A percentile compares a stretch with the other conserved stretches of the same genome.
Conservation (phyloP, 352 stramenopile genomes). For the Elongisporangium anandrum region DNA sequence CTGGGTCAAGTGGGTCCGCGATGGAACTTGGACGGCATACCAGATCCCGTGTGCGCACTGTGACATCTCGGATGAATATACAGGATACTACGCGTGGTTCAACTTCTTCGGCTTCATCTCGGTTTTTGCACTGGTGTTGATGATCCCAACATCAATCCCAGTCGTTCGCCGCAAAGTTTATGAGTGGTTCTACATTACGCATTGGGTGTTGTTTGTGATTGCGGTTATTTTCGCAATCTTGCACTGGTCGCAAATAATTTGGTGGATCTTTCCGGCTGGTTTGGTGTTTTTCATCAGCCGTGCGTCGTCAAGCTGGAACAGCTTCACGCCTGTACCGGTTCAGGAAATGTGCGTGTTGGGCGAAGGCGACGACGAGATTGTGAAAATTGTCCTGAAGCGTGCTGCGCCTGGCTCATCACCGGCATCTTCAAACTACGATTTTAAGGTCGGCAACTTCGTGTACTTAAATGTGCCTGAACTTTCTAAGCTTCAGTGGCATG, state of each 20-base stretch:
- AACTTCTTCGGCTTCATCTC: slow-evolving; percentile 55
- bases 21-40: slow-evolving; percentile 37
- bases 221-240: slow-evolving; percentile 51
- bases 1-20: slow-evolving; percentile 39
- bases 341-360: slow-evolving; percentile 27
- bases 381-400: slow-evolving; percentile 45
- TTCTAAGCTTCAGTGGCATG: slow-evolving; percentile 55
- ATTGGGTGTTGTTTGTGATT: slow-evolving; percentile 52
- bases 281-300: slow-evolving; percentile 55
- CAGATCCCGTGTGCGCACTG: slow-evolving; percentile 47
- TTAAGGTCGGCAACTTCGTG: slow-evolving; percentile 48
- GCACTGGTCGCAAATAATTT: slow-evolving; percentile 55
- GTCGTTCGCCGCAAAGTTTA: slow-evolving; percentile 51
- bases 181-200: slow-evolving; percentile 54
- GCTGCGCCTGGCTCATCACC: slow-evolving; percentile 26
- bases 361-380: slow-evolving; percentile 23
- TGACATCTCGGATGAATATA: slow-evolving; percentile 17
- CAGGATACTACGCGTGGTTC: slow-evolving; percentile 57
- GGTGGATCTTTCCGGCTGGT: slow-evolving; percentile 46
- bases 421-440: slow-evolving; percentile 27
- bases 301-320: slow-evolving; percentile 38
- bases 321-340: slow-evolving; percentile 32
- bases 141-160: slow-evolving; percentile 48
- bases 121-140: slow-evolving; percentile 39
- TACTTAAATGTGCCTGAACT: slow-evolving; percentile 51